Conservation (phyloP, 495 filamentous ascomycete species). For the Rhizodiscina lignyota region DNA sequence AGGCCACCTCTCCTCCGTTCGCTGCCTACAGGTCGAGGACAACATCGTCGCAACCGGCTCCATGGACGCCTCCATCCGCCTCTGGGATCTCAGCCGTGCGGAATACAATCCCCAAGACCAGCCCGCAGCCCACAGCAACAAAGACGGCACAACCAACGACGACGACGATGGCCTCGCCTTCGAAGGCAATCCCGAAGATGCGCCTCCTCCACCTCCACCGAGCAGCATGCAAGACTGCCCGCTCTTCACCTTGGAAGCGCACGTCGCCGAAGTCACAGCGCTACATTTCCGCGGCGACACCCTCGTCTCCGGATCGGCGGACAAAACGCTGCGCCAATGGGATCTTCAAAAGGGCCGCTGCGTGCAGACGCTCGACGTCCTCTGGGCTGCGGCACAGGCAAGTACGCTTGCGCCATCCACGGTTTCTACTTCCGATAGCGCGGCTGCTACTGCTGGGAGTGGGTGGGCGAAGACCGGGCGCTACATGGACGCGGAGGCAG, state of each 20-base stretch:
- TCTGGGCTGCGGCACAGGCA: constrained; percentile 94
- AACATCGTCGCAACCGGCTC: constrained; percentile 91
- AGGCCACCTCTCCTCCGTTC: constrained; percentile 87
- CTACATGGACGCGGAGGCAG: constrained; percentile 49
- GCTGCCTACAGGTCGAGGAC: constrained; percentile 85
- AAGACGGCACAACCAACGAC: constrained; percentile 28
- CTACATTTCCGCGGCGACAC: constrained; percentile 78
- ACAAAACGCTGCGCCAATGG: constrained; percentile 96
- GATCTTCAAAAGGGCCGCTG: constrained; percentile 90
- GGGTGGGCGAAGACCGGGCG: constrained; percentile 37
- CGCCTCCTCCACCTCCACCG: constrained; percentile 41
- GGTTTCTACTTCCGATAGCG: constrained; percentile 35
- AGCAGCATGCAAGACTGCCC: constrained; percentile 75
- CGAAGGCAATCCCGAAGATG: constrained; percentile 41
- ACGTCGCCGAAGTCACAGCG: constrained; percentile 89
- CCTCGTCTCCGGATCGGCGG: constrained; percentile 85
- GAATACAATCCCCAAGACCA: constrained; percentile 40
- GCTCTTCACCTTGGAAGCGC: constrained; percentile 71
- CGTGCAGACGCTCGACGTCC: constrained; percentile 94
- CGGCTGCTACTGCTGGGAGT: constrained; percentile 18
- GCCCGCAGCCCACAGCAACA: not conserved
- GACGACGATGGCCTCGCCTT: constrained; percentile 37
- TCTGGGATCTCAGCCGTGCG: constrained; percentile 78
- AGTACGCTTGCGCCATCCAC: too few relatives aligned
- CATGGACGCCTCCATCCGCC: constrained; percentile 83